phyloP scores from a whole-genome alignment of 768 basidiomycete genomes.

The Kwoniella heveanensis region DNA sequence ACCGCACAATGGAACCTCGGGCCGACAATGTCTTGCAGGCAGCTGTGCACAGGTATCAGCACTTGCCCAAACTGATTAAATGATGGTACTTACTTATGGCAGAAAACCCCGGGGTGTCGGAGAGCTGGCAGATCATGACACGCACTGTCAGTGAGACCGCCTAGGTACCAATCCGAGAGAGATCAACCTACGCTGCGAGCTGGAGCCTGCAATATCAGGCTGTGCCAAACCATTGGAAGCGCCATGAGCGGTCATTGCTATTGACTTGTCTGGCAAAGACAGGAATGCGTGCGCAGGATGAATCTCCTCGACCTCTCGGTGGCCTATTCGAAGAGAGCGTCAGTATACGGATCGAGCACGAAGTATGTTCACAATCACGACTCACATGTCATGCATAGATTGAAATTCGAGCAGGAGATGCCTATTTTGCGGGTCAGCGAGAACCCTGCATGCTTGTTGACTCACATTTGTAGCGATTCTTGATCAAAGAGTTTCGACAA shows the following conservation, averaged over 20 bases:
- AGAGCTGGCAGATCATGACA: background rate
- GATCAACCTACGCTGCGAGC: background rate
- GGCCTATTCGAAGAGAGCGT: conserved; percentile 59
- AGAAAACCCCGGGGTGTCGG: conserved; percentile 75
- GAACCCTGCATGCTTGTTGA: background rate
- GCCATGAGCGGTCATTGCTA: background rate
- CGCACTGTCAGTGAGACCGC: conserved; percentile 7
- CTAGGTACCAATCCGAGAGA: background rate
- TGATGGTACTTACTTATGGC: conserved; percentile 70
- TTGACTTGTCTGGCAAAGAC: conserved; percentile 66
- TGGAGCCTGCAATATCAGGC: background rate
- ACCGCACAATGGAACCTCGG: conserved; percentile 90
- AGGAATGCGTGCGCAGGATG: conserved; percentile 88
- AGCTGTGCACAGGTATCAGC: conserved; percentile 60
- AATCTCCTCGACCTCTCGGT: conserved; percentile 75
- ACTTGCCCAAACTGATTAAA: background rate
- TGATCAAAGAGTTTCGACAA: conserved; percentile 67
- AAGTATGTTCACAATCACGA: background rate
- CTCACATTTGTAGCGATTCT: conserved; percentile 76
- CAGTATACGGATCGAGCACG: conserved; percentile 1
- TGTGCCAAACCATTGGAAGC: background rate
- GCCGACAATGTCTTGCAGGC: conserved; percentile 84
- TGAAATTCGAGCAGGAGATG: conserved; percentile 73
- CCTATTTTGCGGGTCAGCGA: conserved; percentile 31
- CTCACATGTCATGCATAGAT: conserved; percentile 76